Evolutionary conservation across 2,329 filamentous ascomycete genomes (phyloP), one percentile per base, ranked within the genome.

Genomic region (Talaromyces sp.): DNA sequence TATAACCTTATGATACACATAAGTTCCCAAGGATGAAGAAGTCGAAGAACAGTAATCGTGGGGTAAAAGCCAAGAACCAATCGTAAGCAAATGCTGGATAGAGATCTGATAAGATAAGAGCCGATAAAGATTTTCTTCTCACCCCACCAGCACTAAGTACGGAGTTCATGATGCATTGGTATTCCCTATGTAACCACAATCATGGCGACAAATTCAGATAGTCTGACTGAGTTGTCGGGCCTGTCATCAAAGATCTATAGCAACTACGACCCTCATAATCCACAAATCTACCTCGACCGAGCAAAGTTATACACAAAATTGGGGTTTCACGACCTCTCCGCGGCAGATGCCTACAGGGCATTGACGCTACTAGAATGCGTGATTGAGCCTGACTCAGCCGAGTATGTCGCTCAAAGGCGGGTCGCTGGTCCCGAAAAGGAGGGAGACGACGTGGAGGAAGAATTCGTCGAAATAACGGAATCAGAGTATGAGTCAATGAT

Each of bases 271-370:
- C 75, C 77, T 1, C 77, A 80, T 67, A 79, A 79, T 61, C 76
- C 76, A 6, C 69, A 73, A 39, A 67, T 72, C 4, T 74, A 79
- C 64, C 70, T 81, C 12, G 68, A 73, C 31, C 86, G 93, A 35
- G 91, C 91, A 25, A 79, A 84, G 37, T 80, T 89, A 46, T 87
- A 97, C 75, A 84, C 87, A 16, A 80, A 86, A 52, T 82, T 97
- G 54, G 91, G 87, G 40, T 98, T 96, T 75, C 91, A 92, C 0
- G 95, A 99, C 74, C 84, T 99, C 42, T 92, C 92, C 5, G 88
- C 89, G 11, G 91, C 92, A 37, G 93, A 97, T 80, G 91, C 92
- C 5, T 98, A 98, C 74, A 88, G 90, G 61, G 92, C 93, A 1
- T 82, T 98, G n/a, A 84, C 96, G 3, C 80, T 99, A 54, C 84